Percentiles rank a stretch among this genome's conserved stretches.
Evolutionary conservation across 2,329 filamentous ascomycete genomes (phyloP).

Genomic region (Colletotrichum salicis): DNA sequence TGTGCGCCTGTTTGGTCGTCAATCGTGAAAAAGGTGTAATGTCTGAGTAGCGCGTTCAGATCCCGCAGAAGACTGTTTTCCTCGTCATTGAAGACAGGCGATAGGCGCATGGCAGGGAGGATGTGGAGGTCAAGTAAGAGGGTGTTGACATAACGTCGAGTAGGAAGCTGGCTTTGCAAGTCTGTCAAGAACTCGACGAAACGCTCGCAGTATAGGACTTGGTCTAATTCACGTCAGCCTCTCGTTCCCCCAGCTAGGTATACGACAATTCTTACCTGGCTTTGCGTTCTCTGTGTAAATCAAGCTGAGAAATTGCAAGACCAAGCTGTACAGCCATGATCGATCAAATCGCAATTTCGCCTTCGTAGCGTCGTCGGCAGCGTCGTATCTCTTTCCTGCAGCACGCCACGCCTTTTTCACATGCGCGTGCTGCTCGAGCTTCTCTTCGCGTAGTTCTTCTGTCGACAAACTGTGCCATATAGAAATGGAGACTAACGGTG

Average conservation of each 20-base stretch:
- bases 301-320: conserved; percentile 82
- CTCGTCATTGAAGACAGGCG: conserved; percentile 79
- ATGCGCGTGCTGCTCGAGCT: conserved; percentile 78
- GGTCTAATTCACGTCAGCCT: conserved; percentile 59
- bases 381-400: conserved; percentile 85
- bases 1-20: conserved; percentile 90
- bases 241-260: conserved; percentile 21
- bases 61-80: conserved; percentile 83
- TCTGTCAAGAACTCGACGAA: conserved; percentile 92
- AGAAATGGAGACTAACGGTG: conserved; percentile 90
- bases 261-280: conserved; percentile 49
- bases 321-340: conserved; percentile 89
- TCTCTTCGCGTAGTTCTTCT: conserved; percentile 77
- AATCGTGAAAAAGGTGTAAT: conserved; percentile 89
- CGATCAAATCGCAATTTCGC: conserved; percentile 88
- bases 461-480: conserved; percentile 94
- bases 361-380: conserved; percentile 82
- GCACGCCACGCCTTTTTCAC: conserved; percentile 92
- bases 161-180: conserved; percentile 91
- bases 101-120: conserved; percentile 79
- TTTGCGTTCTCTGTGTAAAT: conserved; percentile 69
- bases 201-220: conserved; percentile 87
- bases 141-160: conserved; percentile 91
- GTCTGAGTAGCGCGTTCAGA: conserved; percentile 80
- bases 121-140: conserved; percentile 88